Percentiles rank a stretch among this genome's conserved stretches.
Conservation (phyloP, 768 basidiomycete genomes). For the Xerocomellus amylosporus region DNA sequence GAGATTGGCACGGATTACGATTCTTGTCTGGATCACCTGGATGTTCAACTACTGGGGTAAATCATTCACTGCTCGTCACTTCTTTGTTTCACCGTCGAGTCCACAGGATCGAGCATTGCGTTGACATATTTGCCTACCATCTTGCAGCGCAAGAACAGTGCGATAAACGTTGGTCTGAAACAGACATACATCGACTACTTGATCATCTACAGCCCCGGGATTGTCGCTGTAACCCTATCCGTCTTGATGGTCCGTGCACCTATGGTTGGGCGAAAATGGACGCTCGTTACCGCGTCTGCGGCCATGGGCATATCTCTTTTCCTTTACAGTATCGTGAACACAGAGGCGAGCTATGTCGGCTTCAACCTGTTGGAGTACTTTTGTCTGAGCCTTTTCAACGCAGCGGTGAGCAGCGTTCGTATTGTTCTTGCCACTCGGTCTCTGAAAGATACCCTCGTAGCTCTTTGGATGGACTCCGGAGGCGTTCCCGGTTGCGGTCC, state of each 20-base stretch:
- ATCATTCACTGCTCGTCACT: not conserved
- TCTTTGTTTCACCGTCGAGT: not conserved
- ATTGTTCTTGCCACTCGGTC: not conserved
- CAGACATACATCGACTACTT: constrained; percentile 14
- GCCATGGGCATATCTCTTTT: constrained; percentile 4
- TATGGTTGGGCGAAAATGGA: constrained; percentile 16
- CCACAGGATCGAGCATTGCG: constrained; percentile 2
- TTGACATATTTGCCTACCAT: constrained; percentile 8
- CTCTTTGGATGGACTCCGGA: constrained; percentile 18
- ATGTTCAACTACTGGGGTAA: constrained; percentile 15
- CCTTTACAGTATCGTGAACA: constrained; percentile 10
- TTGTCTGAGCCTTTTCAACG: constrained; percentile 8
- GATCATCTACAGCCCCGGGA: constrained; percentile 5
- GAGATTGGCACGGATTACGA: constrained; percentile 8
- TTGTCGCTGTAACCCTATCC: not conserved
- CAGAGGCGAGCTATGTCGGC: constrained; percentile 10
- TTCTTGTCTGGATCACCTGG: constrained; percentile 15
- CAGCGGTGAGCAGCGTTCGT: not conserved
- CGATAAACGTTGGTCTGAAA: constrained; percentile 3
- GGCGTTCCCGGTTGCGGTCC: constrained; percentile 12
- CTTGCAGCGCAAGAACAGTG: constrained; percentile 12
- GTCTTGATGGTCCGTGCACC: constrained; percentile 15
- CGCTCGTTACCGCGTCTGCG: constrained; percentile 13
- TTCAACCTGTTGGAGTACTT: constrained; percentile 9
- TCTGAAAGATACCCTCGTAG: not conserved